Base-by-base conservation (phyloP, 2,329 filamentous ascomycete species). In the Penicillium carneum region DNA sequence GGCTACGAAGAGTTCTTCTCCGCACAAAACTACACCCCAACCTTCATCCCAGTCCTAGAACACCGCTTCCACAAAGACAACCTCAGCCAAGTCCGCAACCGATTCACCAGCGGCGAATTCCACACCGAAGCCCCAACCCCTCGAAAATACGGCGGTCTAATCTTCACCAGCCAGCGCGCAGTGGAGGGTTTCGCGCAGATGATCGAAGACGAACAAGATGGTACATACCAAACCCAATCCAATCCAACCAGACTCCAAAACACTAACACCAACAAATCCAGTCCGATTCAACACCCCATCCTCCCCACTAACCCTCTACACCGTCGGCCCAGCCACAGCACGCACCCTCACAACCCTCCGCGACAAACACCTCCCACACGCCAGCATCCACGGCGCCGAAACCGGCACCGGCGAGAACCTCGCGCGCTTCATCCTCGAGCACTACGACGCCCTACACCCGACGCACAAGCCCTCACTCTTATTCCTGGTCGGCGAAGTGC, bases 401-500 rank as follows among this genome's bases (percentile, higher is more conserved):
- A 90, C 91, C 0, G 95, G 95, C 12, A 96, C 90, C 67, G 95
- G 94, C 33, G 91, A 94, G 66, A 87, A 85, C 2, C 84, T 99
- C 31, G 90, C 93, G 0, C 79, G 84, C 6, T 90, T 89, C 72
- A 97, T 99, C 56, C 82, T 96, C 6, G 79, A 87, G 2, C 90
- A 97, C 74, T 96, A 97, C 72, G 86, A 84, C 56, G 60, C 61
- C 8, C 63, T 82, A 0, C 57, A 67, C 47, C 10, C 34, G 3
- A 16, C 3, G n/a, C 0, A 38, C 8, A 51, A 69, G 46, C 87
- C 84, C 0, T 85, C 90, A 0, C 76, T 98, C 5, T 80, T 98
- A 0, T 99, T 98, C 75, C 84, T 96, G 14, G 93, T 96, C 0
- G 95, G 95, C 20, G 94, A 97, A 74, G 91, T 93, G 74, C 86